Base-by-base conservation (phyloP, 352 stramenopile species). In the Thraustotheca clavata region DNA sequence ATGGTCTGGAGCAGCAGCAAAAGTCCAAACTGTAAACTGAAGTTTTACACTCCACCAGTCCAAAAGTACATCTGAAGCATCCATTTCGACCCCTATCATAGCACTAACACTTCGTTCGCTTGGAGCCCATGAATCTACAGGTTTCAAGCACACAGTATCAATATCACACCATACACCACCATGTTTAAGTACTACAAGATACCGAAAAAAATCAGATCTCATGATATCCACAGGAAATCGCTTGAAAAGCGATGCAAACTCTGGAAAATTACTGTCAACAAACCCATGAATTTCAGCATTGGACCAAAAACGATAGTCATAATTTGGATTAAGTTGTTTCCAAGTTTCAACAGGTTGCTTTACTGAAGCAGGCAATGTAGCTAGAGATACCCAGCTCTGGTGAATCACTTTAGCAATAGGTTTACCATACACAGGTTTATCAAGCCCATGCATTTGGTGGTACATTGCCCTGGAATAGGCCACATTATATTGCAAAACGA, bases 371-470 rank as follows among this genome's bases (percentile, higher is more conserved):
- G 43, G 43, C 11, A 50, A 33, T 29, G 43, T 50, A 22, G 27
- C 43, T 22, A 50, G 43, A 22, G 43, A 50, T 22, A 50, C 14
- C 43, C 43, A 50, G 43, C 43, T 50, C 43, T 50, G 43, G 43
- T 50, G 43, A 6, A 50, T 14, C 22, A 50, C 33, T 29, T 50
- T 50, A 29, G 43, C 43, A 6, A 50, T 14, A 6, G 43, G 43
- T 29, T 50, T 22, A 29, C 43, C 43, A 14, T 50, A 50, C 43
- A 50, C 43, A 12, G 43, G 43, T 29, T 6, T 6, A 22, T 22
- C 6, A 12, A 29, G 11, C 43, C 14, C 14, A 14, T 50, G 43
- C 6, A 14, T 29, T 29, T 6, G 7, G 43, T 50, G 43, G 43
- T 14, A 50, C 7, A 50, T 6, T 6, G 43, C 14, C 6, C 43